Evolutionary conservation across 108 stramenopile genomes (phyloP), one percentile per base, ranked within the genome.

Genomic region (Schizochytrium sp.): DNA sequence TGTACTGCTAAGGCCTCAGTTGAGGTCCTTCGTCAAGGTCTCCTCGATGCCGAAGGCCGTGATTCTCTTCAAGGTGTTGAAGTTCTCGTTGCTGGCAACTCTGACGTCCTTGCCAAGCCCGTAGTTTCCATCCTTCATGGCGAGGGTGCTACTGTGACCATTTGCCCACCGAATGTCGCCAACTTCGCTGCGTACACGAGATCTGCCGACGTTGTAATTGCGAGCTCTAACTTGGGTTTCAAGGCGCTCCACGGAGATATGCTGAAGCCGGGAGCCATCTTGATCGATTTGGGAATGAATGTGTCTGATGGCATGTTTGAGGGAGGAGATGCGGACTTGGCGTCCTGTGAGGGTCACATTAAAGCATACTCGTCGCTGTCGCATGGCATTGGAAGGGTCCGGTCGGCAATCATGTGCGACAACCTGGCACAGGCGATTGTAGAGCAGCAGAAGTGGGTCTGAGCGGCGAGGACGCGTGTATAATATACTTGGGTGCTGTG

Each of bases 181-280:
- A 83, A 83, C 76, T 83, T 83, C 28, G 76, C 76, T 38, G 76
- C 76, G 8, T 83, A 55, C 76, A 83, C 76, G 28, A 17, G 76
- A 40, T 83, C 76, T 5, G 76, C 76, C 13, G 76, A 83, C 76
- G 53, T 83, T 17, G 76, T 83, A 8, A 40, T 83, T 53, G 49
- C 50, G 5, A 55, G 50, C 47, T 47, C 76, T 1, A 83, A 83
- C 2, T 38, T 55, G 7, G 76, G 76, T 10, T 53, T 5, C 15
- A n/a, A 55, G 5, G 55, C 53, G 38, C 10, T 83, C 5, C 40
- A n/a, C 10, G 76, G 76, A 5, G 76, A 83, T 40, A 83, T 83
- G 76, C 76, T 83, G 50, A 83, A 83, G 76, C 76, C 76, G 5
- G 76, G 53, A 8, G 53, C 76, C 12, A 55, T 83, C 15, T 53